phyloP scores from a whole-genome alignment of 805 yeast species.

The Grigorovia transvaalensis region DNA sequence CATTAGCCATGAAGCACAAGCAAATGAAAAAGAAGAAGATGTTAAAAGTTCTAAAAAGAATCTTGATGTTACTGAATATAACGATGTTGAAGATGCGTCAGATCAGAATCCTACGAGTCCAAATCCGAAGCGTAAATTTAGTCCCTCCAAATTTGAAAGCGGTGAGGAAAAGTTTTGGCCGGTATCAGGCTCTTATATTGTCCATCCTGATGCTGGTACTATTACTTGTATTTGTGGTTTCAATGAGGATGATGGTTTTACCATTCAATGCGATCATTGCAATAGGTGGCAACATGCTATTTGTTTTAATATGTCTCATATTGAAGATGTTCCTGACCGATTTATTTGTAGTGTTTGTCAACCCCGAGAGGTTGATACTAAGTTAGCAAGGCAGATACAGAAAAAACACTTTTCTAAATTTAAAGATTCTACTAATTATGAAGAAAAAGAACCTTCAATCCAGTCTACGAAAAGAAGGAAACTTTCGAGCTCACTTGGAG shows the following conservation, averaged over 20 bases:
- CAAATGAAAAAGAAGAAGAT: too few species aligned
- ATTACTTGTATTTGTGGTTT: conserved; percentile 85
- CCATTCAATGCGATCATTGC: conserved; percentile 89
- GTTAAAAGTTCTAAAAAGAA: too few species aligned
- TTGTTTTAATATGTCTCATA: conserved; percentile 71
- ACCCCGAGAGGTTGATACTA: conserved; percentile 37
- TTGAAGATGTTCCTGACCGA: conserved; percentile 70
- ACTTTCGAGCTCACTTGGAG: conserved; percentile 8
- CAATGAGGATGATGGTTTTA: conserved; percentile 85
- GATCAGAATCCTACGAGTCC: background rate
- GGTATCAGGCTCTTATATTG: conserved; percentile 40
- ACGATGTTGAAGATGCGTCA: background rate
- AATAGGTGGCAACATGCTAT: conserved; percentile 90
- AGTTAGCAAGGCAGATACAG: conserved; percentile 35
- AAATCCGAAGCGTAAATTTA: background rate
- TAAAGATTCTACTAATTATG: background rate
- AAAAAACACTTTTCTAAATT: conserved; percentile 2
- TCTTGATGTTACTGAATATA: too few species aligned
- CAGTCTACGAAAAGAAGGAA: conserved; percentile 3
- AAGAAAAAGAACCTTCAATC: conserved; percentile 2
- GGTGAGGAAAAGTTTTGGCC: conserved; percentile 13
- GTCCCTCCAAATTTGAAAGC: background rate
- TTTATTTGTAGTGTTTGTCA: conserved; percentile 75
- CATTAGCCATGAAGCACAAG: too few species aligned
- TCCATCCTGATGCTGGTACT: conserved; percentile 71